Conservation (phyloP, 2,329 filamentous ascomycete species). For the Cadophora luteo-olivacea region DNA sequence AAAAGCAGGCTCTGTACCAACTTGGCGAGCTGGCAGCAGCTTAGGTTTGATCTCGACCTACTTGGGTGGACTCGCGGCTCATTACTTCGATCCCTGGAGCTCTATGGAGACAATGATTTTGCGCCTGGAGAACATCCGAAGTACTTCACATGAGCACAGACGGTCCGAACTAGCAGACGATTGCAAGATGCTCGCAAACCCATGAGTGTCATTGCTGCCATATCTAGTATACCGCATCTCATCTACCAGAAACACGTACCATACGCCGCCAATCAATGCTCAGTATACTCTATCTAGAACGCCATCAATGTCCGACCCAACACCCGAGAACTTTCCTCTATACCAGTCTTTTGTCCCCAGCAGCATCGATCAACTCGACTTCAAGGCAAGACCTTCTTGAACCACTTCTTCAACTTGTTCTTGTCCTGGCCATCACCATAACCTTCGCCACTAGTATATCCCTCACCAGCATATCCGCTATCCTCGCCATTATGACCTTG, state of each 20-base stretch:
- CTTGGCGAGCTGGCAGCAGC: no score
- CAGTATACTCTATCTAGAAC: neutral
- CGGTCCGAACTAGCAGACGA: neutral
- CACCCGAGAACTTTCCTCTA: neutral
- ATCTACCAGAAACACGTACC: neutral
- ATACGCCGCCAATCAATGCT: neutral
- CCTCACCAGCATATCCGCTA: neutral
- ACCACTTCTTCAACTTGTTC: conserved; percentile 14
- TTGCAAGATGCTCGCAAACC: neutral
- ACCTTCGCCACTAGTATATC: neutral
- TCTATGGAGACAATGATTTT: neutral
- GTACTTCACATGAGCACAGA: neutral
- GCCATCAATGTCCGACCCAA: neutral
- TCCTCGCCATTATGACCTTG: neutral
- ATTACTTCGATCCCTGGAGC: no score
- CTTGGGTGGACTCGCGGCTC: no score
- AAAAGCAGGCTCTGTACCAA: no score
- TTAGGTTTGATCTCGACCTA: no score
- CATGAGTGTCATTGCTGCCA: neutral
- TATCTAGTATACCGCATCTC: neutral
- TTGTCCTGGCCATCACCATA: neutral
- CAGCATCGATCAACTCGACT: neutral
- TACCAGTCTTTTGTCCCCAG: neutral
- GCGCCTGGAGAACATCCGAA: neutral
- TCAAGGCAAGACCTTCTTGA: conserved; percentile 7